phyloP scores from a whole-genome alignment of 257 asterid species.

The Solanum chilense region DNA sequence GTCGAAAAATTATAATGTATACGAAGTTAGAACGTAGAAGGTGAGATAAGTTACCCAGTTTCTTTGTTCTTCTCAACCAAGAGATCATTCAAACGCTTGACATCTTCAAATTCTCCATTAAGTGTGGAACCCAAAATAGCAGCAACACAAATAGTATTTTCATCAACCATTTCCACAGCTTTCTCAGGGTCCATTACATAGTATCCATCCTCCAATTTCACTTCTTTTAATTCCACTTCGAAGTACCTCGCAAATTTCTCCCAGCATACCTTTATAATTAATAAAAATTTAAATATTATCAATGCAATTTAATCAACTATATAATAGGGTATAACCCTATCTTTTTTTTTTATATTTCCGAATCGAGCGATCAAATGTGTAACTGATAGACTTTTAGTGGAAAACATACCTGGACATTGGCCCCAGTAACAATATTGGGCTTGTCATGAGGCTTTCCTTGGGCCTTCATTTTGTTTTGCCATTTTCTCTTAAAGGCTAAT shows the following conservation, averaged over 20 bases:
- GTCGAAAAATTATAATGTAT: neutral
- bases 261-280: constrained; percentile 6
- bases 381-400: neutral
- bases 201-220: constrained; percentile 11
- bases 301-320: neutral
- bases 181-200: constrained; percentile 17
- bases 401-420: constrained; percentile 10
- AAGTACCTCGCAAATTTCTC: constrained; percentile 17
- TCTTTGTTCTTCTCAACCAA: constrained; percentile 10
- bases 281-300: neutral
- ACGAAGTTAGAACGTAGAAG: neutral
- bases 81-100: constrained; percentile 12
- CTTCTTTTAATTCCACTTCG: constrained; percentile 15
- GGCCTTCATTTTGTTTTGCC: constrained; percentile 17
- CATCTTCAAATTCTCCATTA: constrained; percentile 23
- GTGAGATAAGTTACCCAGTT: constrained; percentile 4
- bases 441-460: constrained; percentile 10
- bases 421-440: constrained; percentile 16
- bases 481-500: constrained; percentile 15
- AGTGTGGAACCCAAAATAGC: constrained; percentile 21
- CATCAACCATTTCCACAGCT: constrained; percentile 20
- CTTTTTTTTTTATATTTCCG: neutral
- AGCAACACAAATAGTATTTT: constrained; percentile 16
- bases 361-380: neutral
- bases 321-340: neutral